Conservation (phyloP, 2,329 filamentous ascomycete genomes). For the Fusarium temperatum region DNA sequence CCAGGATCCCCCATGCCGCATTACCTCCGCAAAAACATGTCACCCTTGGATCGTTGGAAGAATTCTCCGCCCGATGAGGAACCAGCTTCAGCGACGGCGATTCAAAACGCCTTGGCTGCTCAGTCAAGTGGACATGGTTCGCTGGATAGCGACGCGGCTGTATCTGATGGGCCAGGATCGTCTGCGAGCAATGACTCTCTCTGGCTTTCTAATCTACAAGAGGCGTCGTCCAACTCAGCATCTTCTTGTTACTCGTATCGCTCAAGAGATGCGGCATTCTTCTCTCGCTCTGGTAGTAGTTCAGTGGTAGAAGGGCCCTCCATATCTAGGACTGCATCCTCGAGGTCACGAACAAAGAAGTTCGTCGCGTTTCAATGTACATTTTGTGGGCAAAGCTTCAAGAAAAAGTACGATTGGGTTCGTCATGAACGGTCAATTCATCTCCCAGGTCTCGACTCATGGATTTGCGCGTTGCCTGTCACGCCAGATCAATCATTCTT, state of each 20-base stretch:
- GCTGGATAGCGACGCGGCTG: slow-evolving; percentile 24
- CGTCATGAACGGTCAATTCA: slow-evolving; percentile 63
- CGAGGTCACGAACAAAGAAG: slow-evolving; percentile 18
- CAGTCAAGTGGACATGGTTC: slow-evolving; percentile 28
- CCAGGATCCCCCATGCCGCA: slow-evolving; percentile 56
- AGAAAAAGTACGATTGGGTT: slow-evolving; percentile 53
- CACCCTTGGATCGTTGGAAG: slow-evolving; percentile 56
- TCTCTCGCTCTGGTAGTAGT: slow-evolving; percentile 35
- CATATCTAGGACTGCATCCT: slow-evolving; percentile 18
- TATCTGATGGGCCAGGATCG: slow-evolving; percentile 44
- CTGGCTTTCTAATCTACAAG: slow-evolving; percentile 31
- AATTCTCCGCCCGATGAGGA: slow-evolving; percentile 57
- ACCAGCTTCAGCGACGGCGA: slow-evolving; percentile 49
- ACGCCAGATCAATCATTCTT: slow-evolving; percentile 51
- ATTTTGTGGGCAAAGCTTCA: slow-evolving; percentile 51
- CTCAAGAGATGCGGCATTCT: slow-evolving; percentile 20
- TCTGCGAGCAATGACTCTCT: slow-evolving; percentile 46
- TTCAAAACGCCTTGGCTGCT: slow-evolving; percentile 47
- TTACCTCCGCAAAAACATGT: slow-evolving; percentile 47
- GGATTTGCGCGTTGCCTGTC: slow-evolving; percentile 59
- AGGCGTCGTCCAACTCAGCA: slow-evolving; percentile 41
- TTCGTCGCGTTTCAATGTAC: slow-evolving; percentile 48
- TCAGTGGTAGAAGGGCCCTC: slow-evolving; percentile 32
- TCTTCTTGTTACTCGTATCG: slow-evolving; percentile 41
- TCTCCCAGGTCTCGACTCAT: slow-evolving; percentile 52